Conservation (phyloP, 495 filamentous ascomycete genomes). For the Oidiodendron maius region DNA sequence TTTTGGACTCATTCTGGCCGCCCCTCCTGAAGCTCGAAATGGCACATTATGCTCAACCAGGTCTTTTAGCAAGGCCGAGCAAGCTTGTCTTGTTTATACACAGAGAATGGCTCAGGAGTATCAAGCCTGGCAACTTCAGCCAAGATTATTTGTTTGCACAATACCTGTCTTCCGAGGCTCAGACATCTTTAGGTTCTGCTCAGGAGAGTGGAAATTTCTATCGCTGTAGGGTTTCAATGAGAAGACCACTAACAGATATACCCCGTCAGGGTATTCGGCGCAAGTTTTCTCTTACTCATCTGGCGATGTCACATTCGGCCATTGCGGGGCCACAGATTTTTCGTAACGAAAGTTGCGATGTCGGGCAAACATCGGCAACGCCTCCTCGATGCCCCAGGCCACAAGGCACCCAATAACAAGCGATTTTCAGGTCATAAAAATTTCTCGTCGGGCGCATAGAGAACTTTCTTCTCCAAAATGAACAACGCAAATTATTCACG, state of each 20-base stretch:
- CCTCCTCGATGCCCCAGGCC: neutral
- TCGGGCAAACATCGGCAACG: neutral
- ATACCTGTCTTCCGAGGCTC: constrained; percentile 15
- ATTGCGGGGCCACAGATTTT: neutral
- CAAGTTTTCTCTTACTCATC: neutral
- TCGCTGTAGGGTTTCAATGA: too few species aligned
- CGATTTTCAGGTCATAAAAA: neutral
- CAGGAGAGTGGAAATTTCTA: neutral
- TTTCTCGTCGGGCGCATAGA: neutral
- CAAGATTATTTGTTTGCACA: constrained; percentile 5
- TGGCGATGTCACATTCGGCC: too few species aligned
- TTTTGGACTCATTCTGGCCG: too few species aligned
- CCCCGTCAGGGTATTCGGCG: too few species aligned
- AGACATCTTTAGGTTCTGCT: constrained; percentile 10
- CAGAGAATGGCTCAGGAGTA: too few species aligned
- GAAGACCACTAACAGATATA: too few species aligned
- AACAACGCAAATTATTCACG: constrained; percentile 64
- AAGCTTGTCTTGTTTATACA: too few species aligned
- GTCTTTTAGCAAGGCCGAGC: too few species aligned
- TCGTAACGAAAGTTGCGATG: neutral
- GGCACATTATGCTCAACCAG: too few species aligned
- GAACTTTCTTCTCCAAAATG: constrained; percentile 7
- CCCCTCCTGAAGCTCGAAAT: too few species aligned
- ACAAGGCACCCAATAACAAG: too few species aligned
- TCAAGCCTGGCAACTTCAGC: constrained; percentile 8